These are phyloP conservation scores for Mastigamoeba balamuthi DNA, from an alignment of 78 protist species.

Conservation along the genomic window DNA sequence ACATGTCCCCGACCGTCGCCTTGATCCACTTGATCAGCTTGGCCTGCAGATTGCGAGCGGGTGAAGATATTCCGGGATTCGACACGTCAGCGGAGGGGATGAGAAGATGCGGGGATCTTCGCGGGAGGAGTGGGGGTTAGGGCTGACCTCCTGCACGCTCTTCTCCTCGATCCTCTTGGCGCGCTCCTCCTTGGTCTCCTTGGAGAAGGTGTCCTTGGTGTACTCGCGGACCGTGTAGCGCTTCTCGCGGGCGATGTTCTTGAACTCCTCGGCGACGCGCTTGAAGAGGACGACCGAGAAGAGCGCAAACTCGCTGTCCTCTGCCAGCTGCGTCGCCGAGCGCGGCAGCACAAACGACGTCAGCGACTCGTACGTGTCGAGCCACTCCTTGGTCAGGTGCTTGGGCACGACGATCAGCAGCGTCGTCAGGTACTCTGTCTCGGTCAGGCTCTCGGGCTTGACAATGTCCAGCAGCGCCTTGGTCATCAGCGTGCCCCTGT, in stretches of 20 bases:
- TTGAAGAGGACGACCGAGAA: slow-evolving; percentile 14
- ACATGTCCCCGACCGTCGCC: background rate
- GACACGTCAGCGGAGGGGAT: too few species aligned
- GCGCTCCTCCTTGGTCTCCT: background rate
- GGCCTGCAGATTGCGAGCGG: background rate
- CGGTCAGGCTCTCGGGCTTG: background rate
- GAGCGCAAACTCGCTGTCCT: slow-evolving; percentile 35
- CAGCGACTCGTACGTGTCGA: background rate
- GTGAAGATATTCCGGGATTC: too few species aligned
- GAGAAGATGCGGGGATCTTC: too few species aligned
- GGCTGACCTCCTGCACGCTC: background rate
- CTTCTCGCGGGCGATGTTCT: slow-evolving; percentile 22
- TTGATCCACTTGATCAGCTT: background rate
- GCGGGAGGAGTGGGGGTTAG: too few species aligned
- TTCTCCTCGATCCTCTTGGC: background rate
- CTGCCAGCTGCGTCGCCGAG: background rate
- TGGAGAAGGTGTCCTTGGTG: background rate
- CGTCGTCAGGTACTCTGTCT: slow-evolving; percentile 34
- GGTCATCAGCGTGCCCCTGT: background rate
- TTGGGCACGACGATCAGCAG: slow-evolving; percentile 21
- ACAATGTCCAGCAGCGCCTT: background rate
- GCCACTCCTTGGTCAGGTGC: slow-evolving; percentile 5
- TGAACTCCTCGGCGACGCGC: slow-evolving; percentile 28
- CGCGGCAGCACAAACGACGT: slow-evolving; percentile 33
- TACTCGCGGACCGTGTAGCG: slow-evolving; percentile 4